phyloP scores from a whole-genome alignment of 768 basidiomycete genomes.

The Termitomyces sp. region DNA sequence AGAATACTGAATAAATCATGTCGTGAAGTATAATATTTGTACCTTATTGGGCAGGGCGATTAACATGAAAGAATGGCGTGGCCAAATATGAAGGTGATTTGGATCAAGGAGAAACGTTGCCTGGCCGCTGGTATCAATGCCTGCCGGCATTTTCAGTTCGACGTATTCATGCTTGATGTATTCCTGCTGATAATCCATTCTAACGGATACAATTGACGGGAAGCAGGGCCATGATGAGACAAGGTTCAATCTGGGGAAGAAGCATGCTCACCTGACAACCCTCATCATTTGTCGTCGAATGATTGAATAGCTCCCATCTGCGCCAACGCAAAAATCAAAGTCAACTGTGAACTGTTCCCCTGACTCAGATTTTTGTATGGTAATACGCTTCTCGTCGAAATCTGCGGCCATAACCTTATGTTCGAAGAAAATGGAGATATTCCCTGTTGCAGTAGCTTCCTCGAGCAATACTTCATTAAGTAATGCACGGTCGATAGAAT shows the following conservation, averaged over 20 bases:
- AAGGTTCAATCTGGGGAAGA: slow-evolving; percentile 19
- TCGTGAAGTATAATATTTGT: slow-evolving; percentile 21
- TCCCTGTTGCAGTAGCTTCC: slow-evolving; percentile 56
- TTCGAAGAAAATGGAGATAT: slow-evolving; percentile 69
- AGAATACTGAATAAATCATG: slow-evolving; percentile 18
- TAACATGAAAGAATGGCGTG: slow-evolving; percentile 98
- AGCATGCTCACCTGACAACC: slow-evolving; percentile 67
- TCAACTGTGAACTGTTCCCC: slow-evolving; percentile 36
- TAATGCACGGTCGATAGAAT: slow-evolving; percentile 85
- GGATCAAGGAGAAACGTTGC: slow-evolving; percentile 82
- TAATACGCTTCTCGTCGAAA: slow-evolving; percentile 59
- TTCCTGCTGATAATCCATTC: slow-evolving; percentile 93
- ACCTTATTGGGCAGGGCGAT: slow-evolving; percentile 98
- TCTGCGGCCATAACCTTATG: slow-evolving; percentile 76
- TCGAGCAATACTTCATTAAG: slow-evolving; percentile 84
- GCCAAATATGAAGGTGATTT: slow-evolving; percentile 98
- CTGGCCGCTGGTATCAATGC: slow-evolving; percentile 50
- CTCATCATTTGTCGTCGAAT: slow-evolving; percentile 94
- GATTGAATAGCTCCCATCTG: slow-evolving; percentile 91
- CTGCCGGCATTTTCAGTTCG: slow-evolving; percentile 93
- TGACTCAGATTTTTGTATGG: slow-evolving; percentile 40
- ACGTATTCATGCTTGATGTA: slow-evolving; percentile 96
- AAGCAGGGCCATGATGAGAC: slow-evolving; percentile 26
- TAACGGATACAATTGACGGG: slow-evolving; percentile 26
- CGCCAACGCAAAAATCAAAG: slow-evolving; percentile 84